These are phyloP conservation scores for Rhizophagus sp. DNA, from an alignment of 192 early-diverging fungal species.

Conservation along the genomic window DNA sequence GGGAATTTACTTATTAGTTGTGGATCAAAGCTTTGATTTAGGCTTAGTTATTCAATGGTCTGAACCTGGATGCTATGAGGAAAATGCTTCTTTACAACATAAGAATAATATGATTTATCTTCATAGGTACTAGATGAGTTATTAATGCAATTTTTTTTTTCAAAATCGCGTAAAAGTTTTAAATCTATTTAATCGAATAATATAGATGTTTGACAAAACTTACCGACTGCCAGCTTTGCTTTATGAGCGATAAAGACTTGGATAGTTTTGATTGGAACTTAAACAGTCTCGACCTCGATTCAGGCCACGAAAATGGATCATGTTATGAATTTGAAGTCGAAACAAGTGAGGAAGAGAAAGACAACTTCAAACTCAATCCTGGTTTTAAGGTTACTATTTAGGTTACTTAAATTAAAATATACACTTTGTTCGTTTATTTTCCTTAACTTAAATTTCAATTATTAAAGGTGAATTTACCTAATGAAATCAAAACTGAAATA, in stretches of 20 bases:
- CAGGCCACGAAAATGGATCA: too few relatives aligned
- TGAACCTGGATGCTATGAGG: constrained; percentile 28
- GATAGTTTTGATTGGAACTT: constrained; percentile 15
- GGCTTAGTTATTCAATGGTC: constrained; percentile 29
- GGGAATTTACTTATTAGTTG: not conserved
- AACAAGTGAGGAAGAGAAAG: not conserved
- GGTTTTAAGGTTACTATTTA: too few relatives aligned
- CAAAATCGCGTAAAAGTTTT: too few relatives aligned
- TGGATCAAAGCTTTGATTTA: not conserved
- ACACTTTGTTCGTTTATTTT: too few relatives aligned
- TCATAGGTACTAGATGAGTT: not conserved
- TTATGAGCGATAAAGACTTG: constrained; percentile 24
- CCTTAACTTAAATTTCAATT: too few relatives aligned
- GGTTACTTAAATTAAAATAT: too few relatives aligned
- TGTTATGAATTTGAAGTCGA: too few relatives aligned
- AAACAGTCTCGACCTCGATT: too few relatives aligned
- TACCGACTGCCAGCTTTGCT: constrained; percentile 21
- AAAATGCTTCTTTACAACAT: not conserved
- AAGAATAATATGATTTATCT: constrained; percentile 33
- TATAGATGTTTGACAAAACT: constrained; percentile 28
- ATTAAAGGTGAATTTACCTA: too few relatives aligned
- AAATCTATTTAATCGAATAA: not conserved
- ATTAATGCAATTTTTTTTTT: not conserved
- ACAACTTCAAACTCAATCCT: too few relatives aligned
- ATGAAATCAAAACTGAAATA: too few relatives aligned